Base-by-base conservation (phyloP, 352 stramenopile species). In the Peronospora destructor region DNA sequence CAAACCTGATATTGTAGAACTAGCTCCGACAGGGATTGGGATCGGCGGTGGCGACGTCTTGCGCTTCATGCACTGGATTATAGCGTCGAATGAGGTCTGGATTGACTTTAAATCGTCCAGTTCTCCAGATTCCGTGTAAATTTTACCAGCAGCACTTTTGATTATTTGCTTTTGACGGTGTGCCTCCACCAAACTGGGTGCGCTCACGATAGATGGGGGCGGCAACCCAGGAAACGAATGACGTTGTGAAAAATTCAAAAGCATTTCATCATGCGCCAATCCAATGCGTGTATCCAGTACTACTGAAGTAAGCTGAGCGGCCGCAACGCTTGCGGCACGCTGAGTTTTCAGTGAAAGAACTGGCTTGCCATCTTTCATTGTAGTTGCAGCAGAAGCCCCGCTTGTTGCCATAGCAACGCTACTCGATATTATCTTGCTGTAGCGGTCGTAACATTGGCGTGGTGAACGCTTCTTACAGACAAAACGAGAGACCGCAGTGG, bases 21-120 rank as follows among this genome's bases (percentile, higher is more conserved):
- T 37, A 10, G 47, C 19, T 29, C 51, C 63, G 12, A 58, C 50
- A 7, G 63, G 63, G 25, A 89, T 87, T 11, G 81, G 81, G 26
- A 91, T 87, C 6, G 79, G 76, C 6, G 82, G 76, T 13, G 80
- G 69, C 12, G 79, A 67, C 4, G 75, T 73, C 56, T 93, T 91
- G 38, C 70, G 68, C 59, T 91, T 91, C 81, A 91, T 89, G 41
- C 81, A 88, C 52, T 88, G 78, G 11, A 91, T 82, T 45, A 91
- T 91, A 32, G 78, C 77, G 30, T 89, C 77, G 32, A 91, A 91
- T 19, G 81, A 91, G 5, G 61, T 78, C 26, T 70, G 73, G 51
- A 91, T 88, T 25, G 81, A 87, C 59, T 85, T 84, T 17, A 90
- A 59, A 56, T 90, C 78, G 37, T 86, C 72, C 29, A 80, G 47